Evolutionary conservation across 148 eudicot genomes (phyloP).

Genomic region (Hydrangea macrophylla): DNA sequence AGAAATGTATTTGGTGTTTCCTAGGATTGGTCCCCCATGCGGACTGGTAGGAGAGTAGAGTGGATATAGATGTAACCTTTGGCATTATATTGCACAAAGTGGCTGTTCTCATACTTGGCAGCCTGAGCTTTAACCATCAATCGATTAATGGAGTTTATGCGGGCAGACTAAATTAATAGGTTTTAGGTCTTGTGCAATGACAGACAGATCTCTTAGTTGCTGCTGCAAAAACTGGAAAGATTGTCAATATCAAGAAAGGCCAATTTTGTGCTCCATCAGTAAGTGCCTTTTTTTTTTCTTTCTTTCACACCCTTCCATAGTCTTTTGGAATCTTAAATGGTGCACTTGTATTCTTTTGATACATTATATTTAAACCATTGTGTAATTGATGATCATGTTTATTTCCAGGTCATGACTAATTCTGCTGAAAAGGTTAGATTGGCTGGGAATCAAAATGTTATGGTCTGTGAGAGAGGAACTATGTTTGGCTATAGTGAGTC

Average conservation of each 20-base stretch:
- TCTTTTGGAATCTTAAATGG: background rate
- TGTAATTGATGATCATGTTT: constrained; percentile 2
- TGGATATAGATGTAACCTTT: too few relatives aligned
- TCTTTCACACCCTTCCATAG: background rate
- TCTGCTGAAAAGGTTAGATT: constrained; percentile 90
- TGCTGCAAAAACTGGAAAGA: constrained; percentile 87
- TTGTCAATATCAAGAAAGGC: constrained; percentile 88
- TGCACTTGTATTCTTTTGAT: background rate
- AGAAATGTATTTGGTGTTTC: background rate
- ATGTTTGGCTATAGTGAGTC: constrained; percentile 95
- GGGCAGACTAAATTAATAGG: background rate
- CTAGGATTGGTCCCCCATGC: too few relatives aligned
- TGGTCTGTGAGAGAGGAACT: constrained; percentile 99
- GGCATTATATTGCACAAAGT: too few relatives aligned
- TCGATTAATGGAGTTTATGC: background rate
- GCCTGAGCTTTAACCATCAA: too few relatives aligned
- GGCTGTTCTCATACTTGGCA: too few relatives aligned
- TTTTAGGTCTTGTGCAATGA: constrained; percentile 15
- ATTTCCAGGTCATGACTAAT: constrained; percentile 68
- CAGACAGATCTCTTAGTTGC: constrained; percentile 91
- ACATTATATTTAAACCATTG: background rate
- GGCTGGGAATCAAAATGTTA: constrained; percentile 93
- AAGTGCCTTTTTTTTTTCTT: constrained; percentile 26
- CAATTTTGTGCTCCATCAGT: constrained; percentile 92
- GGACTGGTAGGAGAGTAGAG: too few relatives aligned